phyloP scores from a whole-genome alignment of 2,329 filamentous ascomycete species.

The Xylaria multiplex region DNA sequence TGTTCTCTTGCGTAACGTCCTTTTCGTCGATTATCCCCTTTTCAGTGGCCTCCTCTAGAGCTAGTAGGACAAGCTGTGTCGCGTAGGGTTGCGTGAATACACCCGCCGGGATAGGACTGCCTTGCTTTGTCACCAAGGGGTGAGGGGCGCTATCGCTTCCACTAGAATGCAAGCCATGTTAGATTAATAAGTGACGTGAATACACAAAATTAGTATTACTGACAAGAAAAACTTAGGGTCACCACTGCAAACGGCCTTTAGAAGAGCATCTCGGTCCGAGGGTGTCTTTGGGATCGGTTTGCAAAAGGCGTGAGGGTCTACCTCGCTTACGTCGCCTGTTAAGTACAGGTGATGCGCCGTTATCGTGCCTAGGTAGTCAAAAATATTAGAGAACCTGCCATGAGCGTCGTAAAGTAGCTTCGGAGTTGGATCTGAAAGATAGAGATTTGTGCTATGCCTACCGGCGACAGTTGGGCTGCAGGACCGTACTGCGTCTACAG shows the following conservation, averaged over 20 bases:
- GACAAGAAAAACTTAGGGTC: slow-evolving; percentile 65
- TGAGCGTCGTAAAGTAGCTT: background rate
- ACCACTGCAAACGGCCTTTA: slow-evolving; percentile 58
- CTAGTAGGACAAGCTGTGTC: slow-evolving; percentile 68
- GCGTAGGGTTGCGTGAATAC: slow-evolving; percentile 76
- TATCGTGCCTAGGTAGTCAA: slow-evolving; percentile 68
- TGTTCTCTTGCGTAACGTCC: slow-evolving; percentile 64
- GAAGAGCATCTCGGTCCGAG: slow-evolving; percentile 66
- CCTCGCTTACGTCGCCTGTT: slow-evolving; percentile 75
- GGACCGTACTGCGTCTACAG: slow-evolving; percentile 77
- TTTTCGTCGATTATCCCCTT: slow-evolving; percentile 61
- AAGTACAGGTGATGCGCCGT: slow-evolving; percentile 88
- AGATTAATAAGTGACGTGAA: slow-evolving; percentile 10
- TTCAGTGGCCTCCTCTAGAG: slow-evolving; percentile 69
- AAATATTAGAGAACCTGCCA: slow-evolving; percentile 7
- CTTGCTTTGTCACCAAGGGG: slow-evolving; percentile 66
- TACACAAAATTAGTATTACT: slow-evolving; percentile 23
- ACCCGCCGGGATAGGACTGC: slow-evolving; percentile 67
- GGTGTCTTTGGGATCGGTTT: slow-evolving; percentile 81
- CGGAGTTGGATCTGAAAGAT: background rate
- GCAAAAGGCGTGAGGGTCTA: slow-evolving; percentile 75
- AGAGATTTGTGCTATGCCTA: slow-evolving; percentile 40
- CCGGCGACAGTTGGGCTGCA: slow-evolving; percentile 81
- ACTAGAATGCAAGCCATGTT: slow-evolving; percentile 41
- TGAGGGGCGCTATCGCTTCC: slow-evolving; percentile 74